phyloP scores from a whole-genome alignment of 306 rosid species.

The Inga leiocalycina region DNA sequence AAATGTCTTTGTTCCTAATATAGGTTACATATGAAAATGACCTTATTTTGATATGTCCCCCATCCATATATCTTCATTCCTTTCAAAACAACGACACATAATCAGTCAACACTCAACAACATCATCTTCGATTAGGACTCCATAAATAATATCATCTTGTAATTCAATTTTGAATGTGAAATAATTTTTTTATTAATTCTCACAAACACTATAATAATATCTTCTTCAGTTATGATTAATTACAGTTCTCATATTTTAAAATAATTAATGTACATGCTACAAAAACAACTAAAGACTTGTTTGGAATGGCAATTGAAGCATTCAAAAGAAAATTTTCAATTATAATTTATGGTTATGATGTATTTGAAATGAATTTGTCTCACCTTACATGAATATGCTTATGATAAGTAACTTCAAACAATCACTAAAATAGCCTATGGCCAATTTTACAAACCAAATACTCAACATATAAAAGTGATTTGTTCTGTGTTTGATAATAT shows the following conservation, averaged over 20 bases:
- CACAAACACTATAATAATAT: no score
- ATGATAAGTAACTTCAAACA: no score
- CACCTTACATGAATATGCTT: rapidly evolving
- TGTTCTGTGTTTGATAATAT: no score
- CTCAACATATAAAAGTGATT: background rate
- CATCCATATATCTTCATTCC: background rate
- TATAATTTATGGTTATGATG: no score
- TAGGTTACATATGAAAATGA: background rate
- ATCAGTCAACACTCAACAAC: background rate
- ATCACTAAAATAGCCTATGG: no score
- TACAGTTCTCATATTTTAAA: background rate
- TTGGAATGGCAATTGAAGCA: no score
- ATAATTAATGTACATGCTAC: background rate
- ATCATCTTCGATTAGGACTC: background rate
- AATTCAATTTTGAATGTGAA: no score
- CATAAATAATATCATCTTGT: background rate
- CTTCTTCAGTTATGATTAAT: background rate
- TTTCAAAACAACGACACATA: background rate
- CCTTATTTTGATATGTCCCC: background rate
- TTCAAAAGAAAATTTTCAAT: no score
- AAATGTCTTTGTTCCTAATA: background rate
- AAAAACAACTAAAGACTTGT: no score
- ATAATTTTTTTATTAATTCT: no score
- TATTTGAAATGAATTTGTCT: rapidly evolving
- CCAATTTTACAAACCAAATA: no score